Conservation (phyloP, 1,139 yeast species). For the Candida frijolesensis region DNA sequence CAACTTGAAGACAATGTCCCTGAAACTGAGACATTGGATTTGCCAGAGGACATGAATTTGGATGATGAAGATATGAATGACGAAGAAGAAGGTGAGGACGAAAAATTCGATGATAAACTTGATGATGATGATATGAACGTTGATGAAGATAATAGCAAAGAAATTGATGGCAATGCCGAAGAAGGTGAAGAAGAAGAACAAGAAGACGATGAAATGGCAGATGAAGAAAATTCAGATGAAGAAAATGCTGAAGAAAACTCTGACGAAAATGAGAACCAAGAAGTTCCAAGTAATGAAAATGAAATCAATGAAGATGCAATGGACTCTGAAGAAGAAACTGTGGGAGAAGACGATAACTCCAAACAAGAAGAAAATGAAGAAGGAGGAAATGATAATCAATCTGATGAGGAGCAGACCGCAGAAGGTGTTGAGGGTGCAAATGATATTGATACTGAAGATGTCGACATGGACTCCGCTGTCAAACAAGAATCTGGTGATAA, state of each 20-base stretch:
- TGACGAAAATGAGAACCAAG: constrained; percentile 24
- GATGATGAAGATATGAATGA: constrained; percentile 58
- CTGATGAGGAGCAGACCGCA: constrained; percentile 30
- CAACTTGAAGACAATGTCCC: constrained; percentile 73
- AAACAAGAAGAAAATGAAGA: constrained; percentile 25
- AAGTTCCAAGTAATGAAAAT: constrained; percentile 22
- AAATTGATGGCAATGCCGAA: constrained; percentile 18
- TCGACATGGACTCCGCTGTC: constrained; percentile 66
- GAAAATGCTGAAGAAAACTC: constrained; percentile 23
- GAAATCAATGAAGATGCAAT: constrained; percentile 32
- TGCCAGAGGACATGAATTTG: constrained; percentile 84
- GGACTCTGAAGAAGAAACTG: constrained; percentile 25
- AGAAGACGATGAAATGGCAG: constrained; percentile 17
- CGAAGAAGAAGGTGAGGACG: constrained; percentile 40
- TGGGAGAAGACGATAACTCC: constrained; percentile 22
- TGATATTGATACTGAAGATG: constrained; percentile 54
- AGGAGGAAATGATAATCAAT: constrained; percentile 25
- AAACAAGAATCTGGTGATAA: constrained; percentile 71
- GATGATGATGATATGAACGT: constrained; percentile 25
- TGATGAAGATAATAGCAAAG: constrained; percentile 20
- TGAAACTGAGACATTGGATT: constrained; percentile 76
- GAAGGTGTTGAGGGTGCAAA: constrained; percentile 54
- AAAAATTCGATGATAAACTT: constrained; percentile 30
- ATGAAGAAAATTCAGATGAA: constrained; percentile 19
- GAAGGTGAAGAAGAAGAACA: constrained; percentile 24